Conservation (phyloP, 2,329 filamentous ascomycete species). For the Lecanicillium sp. region DNA sequence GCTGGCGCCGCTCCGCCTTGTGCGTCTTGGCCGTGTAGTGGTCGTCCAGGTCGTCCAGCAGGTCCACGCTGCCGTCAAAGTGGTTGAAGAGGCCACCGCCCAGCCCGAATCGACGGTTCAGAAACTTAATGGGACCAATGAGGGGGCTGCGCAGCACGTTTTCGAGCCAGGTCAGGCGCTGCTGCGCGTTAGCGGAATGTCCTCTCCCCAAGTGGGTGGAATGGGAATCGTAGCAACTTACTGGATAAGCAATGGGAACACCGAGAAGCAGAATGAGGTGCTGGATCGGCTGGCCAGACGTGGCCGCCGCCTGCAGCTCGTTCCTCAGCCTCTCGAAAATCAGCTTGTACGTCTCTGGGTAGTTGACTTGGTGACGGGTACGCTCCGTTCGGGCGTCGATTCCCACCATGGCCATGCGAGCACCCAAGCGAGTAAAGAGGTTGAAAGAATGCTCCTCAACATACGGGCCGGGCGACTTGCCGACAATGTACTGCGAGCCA, state of each 20-base stretch:
- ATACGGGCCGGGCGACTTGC: constrained; percentile 73
- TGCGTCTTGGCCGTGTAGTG: constrained; percentile 92
- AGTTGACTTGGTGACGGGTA: constrained; percentile 90
- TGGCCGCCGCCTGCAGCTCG: constrained; percentile 64
- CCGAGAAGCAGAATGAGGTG: constrained; percentile 84
- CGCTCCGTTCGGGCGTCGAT: constrained; percentile 92
- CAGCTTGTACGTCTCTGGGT: constrained; percentile 79
- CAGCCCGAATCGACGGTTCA: constrained; percentile 85
- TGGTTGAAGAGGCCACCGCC: constrained; percentile 83
- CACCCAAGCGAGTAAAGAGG: constrained; percentile 76
- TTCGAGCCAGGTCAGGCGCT: constrained; percentile 91
- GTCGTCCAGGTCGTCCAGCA: constrained; percentile 88
- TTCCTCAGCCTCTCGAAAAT: constrained; percentile 69
- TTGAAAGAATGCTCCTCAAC: constrained; percentile 83
- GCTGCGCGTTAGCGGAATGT: too few species aligned
- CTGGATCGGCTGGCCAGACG: constrained; percentile 67
- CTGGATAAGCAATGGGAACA: constrained; percentile 78
- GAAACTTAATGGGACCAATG: constrained; percentile 79
- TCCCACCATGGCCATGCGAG: constrained; percentile 75
- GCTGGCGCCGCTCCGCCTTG: constrained; percentile 74
- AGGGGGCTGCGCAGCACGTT: constrained; percentile 82
- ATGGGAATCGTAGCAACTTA: too few species aligned
- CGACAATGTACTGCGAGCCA: constrained; percentile 72
- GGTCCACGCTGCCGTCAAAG: constrained; percentile 88
- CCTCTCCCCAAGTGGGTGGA: too few species aligned